A percentile compares a stretch with the other conserved stretches of the same genome.
phyloP scores from a whole-genome alignment of 2,329 filamentous ascomycete genomes.

The Penicillium sp. region DNA sequence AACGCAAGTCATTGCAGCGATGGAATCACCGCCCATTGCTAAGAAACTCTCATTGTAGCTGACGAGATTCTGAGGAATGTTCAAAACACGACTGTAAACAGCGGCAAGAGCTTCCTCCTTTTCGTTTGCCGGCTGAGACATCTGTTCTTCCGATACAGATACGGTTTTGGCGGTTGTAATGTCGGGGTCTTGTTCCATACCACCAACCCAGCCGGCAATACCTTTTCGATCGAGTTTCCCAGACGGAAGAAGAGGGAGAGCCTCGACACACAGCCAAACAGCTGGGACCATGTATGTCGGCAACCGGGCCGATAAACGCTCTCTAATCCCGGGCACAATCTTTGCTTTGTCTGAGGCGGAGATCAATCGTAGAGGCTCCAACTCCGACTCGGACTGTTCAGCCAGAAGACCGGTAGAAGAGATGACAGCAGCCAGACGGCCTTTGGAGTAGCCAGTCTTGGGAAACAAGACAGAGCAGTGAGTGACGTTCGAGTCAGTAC shows the following conservation, averaged over 20 bases:
- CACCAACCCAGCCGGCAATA: conserved; percentile 34
- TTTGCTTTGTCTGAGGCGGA: conserved; percentile 18
- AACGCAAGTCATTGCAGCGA: conserved; percentile 52
- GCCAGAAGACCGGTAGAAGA: conserved; percentile 26
- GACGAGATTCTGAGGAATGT: conserved; percentile 35
- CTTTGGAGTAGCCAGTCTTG: conserved; percentile 34
- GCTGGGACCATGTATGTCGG: conserved; percentile 50
- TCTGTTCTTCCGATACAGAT: background rate
- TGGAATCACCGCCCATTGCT: conserved; percentile 49
- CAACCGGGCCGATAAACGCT: conserved; percentile 32
- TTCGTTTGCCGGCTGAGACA: conserved; percentile 20
- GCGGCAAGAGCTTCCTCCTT: conserved; percentile 32
- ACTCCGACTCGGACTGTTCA: conserved; percentile 16
- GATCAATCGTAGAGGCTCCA: conserved; percentile 26
- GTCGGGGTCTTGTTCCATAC: conserved; percentile 29
- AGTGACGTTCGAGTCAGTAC: conserved; percentile 28
- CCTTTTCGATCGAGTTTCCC: conserved; percentile 48
- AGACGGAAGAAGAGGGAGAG: conserved; percentile 45
- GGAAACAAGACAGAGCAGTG: conserved; percentile 39
- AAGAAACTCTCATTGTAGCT: conserved; percentile 41
- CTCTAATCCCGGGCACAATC: conserved; percentile 27
- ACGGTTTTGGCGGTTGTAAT: conserved; percentile 4
- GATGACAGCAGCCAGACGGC: conserved; percentile 33
- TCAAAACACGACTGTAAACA: conserved; percentile 42
- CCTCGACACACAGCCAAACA: conserved; percentile 46